phyloP scores from a whole-genome alignment of 2,329 filamentous ascomycete species.

The Hansfordia pulvinata region DNA sequence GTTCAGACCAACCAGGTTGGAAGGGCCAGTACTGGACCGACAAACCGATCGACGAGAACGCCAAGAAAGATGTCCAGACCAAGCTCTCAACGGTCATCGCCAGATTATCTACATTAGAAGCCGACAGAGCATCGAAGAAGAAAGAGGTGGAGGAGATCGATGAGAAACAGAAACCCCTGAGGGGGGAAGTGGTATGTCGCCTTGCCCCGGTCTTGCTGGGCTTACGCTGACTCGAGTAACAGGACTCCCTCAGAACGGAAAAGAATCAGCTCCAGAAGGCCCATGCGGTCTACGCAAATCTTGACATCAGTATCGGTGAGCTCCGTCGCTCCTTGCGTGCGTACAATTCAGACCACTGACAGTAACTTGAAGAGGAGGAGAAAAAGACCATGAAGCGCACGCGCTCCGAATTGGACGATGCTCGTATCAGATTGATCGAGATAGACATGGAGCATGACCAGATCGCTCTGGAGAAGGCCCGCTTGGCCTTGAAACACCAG shows the following conservation, averaged over 20 bases:
- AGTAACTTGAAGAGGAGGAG: slow-evolving; percentile 14
- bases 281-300: slow-evolving; percentile 46
- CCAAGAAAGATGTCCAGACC: slow-evolving; percentile 42
- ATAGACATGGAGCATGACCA: slow-evolving; percentile 42
- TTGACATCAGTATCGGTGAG: slow-evolving; percentile 61
- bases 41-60: slow-evolving; percentile 61
- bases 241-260: slow-evolving; percentile 37
- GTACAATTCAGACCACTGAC: no score
- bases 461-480: slow-evolving; percentile 39
- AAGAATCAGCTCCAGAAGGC: slow-evolving; percentile 57
- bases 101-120: slow-evolving; percentile 20
- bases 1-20: slow-evolving; percentile 50
- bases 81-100: slow-evolving; percentile 28
- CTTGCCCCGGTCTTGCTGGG: not conserved
- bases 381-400: slow-evolving; percentile 18
- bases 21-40: slow-evolving; percentile 62
- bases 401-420: no score
- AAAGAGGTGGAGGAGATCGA: slow-evolving; percentile 22
- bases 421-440: no score
- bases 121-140: slow-evolving; percentile 19
- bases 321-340: no score
- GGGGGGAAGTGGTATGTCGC: slow-evolving; percentile 28
- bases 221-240: slow-evolving; percentile 8
- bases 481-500: slow-evolving; percentile 36
- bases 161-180: slow-evolving; percentile 26